phyloP scores from a whole-genome alignment of 2,329 filamentous ascomycete species.

The Ophiostoma ulmi region DNA sequence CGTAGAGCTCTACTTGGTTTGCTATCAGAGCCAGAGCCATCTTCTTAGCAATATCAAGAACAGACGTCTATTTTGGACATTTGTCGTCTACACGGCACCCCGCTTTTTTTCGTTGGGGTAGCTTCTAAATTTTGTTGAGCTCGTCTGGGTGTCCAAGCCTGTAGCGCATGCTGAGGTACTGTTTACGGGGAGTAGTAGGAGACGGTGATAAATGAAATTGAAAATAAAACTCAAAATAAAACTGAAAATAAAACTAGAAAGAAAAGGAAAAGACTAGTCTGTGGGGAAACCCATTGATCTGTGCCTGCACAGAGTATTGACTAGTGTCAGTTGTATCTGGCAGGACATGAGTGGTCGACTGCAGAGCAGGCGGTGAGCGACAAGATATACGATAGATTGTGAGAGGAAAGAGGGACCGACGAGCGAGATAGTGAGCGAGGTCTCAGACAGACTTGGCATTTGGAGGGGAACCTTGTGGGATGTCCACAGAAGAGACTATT shows the following conservation, averaged over 20 bases:
- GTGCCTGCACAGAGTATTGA: neutral
- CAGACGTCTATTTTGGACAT: no score
- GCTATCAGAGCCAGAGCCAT: no score
- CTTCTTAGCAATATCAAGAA: no score
- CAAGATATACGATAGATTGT: neutral
- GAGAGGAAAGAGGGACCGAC: no score
- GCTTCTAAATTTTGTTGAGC: conserved; percentile 26
- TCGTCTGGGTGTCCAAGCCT: neutral
- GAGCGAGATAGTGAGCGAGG: no score
- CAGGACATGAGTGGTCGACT: neutral
- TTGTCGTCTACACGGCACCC: neutral
- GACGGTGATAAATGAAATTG: no score
- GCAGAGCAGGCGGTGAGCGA: neutral
- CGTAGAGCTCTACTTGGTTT: no score
- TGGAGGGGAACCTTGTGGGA: neutral
- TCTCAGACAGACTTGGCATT: neutral
- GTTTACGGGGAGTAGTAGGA: no score
- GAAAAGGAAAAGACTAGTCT: neutral
- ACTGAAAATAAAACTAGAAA: neutral
- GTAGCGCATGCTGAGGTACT: neutral
- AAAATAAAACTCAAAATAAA: neutral
- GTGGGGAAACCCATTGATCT: neutral
- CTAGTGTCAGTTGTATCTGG: neutral
- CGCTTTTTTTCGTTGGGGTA: conserved; percentile 29
- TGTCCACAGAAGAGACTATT: no score